These are phyloP conservation scores for Arachnomyces sp. DNA, from an alignment of 2,329 filamentous ascomycete genomes.

Conservation along the genomic window DNA sequence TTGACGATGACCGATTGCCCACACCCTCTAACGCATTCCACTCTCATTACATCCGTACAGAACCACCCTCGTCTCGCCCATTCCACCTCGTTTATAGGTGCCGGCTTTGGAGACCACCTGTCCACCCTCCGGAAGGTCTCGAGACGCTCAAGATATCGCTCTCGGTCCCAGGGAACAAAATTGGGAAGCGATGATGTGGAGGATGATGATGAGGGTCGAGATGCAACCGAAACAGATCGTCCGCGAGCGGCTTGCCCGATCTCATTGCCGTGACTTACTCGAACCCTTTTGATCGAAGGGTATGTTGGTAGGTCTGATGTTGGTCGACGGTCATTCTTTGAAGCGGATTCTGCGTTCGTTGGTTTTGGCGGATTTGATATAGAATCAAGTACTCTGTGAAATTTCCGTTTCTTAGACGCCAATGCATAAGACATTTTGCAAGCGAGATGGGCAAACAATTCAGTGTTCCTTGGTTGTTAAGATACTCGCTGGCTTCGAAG, in stretches of 20 bases:
- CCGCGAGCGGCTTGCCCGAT: conserved; percentile 5
- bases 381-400: conserved; percentile 40
- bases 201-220: conserved; percentile 23
- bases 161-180: conserved; percentile 80
- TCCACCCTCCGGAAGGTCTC: conserved; percentile 87
- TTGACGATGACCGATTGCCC: conserved; percentile 77
- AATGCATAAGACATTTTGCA: conserved; percentile 36
- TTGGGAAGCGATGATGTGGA: conserved; percentile 46
- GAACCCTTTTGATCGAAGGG: conserved; percentile 14
- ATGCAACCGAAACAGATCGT: conserved; percentile 13
- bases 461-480: conserved; percentile 14
- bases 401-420: conserved; percentile 42
- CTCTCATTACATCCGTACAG: conserved; percentile 73
- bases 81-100: conserved; percentile 76
- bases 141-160: conserved; percentile 70
- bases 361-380: conserved; percentile 23
- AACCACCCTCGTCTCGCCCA: conserved; percentile 94
- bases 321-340: not conserved
- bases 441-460: conserved; percentile 3
- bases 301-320: not conserved
- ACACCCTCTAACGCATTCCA: conserved; percentile 74
- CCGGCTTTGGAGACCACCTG: conserved; percentile 87
- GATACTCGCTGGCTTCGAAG: conserved; percentile 10
- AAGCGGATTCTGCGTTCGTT: not conserved
- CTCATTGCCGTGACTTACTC: conserved; percentile 7